Evolutionary conservation across 116 monocot genomes (phyloP).

Genomic region (Cymodocea nodosa): DNA sequence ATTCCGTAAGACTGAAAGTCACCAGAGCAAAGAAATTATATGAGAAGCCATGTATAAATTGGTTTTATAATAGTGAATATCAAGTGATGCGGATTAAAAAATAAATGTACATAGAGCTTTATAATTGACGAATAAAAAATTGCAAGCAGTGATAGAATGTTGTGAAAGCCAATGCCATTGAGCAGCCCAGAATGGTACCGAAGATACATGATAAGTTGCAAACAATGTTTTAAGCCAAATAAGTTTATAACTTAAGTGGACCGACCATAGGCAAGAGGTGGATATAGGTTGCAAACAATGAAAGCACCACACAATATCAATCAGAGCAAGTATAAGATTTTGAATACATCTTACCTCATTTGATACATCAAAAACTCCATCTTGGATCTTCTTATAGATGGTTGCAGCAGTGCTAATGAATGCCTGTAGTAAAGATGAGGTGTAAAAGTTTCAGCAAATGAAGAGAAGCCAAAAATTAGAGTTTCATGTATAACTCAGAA

Average conservation of each 20-base stretch:
- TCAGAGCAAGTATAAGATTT: background rate
- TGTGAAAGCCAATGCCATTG: too few species aligned
- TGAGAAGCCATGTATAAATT: background rate
- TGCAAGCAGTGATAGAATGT: too few species aligned
- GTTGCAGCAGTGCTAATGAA: slow-evolving; percentile 69
- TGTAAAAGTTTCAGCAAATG: background rate
- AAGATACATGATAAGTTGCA: background rate
- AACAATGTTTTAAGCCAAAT: background rate
- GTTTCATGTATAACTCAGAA: background rate
- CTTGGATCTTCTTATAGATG: slow-evolving; percentile 78
- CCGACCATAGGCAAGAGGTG: too few species aligned
- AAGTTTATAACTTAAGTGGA: background rate
- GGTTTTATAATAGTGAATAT: too few species aligned
- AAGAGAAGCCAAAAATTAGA: background rate
- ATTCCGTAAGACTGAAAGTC: slow-evolving; percentile 45
- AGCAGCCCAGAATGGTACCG: too few species aligned
- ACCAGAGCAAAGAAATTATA: background rate
- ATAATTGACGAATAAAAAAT: too few species aligned
- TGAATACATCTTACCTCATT: slow-evolving; percentile 38
- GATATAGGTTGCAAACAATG: too few species aligned
- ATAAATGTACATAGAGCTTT: too few species aligned
- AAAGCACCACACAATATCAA: background rate
- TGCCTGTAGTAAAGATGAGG: slow-evolving; percentile 24
- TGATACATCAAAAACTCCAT: slow-evolving; percentile 67
- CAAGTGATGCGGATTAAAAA: too few species aligned